Evolutionary conservation across 2,329 filamentous ascomycete genomes (phyloP), one percentile per base, ranked within the genome.

Genomic region (Fusarium xyrophilum): DNA sequence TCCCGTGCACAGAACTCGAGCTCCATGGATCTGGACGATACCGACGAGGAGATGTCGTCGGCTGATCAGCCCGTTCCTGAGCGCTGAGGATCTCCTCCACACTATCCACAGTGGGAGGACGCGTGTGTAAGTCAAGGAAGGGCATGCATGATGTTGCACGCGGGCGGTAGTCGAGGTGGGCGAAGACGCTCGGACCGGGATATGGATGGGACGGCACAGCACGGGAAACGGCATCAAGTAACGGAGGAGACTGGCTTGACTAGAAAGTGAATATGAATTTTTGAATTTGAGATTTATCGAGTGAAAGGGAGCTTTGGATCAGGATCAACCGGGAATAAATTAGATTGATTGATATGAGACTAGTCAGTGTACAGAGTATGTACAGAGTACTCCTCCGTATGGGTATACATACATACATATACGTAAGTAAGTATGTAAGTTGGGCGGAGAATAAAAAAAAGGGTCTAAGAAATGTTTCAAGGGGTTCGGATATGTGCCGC

Each of bases 141-240:
- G 15, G 51, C 40, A 47, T 40, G 51, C n/a, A 39, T 13, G 32
- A 28, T 38, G 23, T 43, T 40, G 54, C 27, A 56, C n/a, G 30
- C 32, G 51, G 27, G 30, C 25, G 15, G 15, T 56, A 14, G n/a
- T 12, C 8, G 30, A 57, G 23, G 25, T 27, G 21, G 15, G 38
- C 36, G 36, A 38, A 57, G 39, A 38, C 39, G 42, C 60, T 59
- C 36, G 53, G 62, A 39, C 62, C 60, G 60, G 15, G 35, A 35
- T 7, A 42, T 63, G 58, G 56, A 63, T 63, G 32, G 35, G 25
- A 64, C 60, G 62, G 60, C 60, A 64, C 58, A 43, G 57, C 55
- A 60, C 50, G 47, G 55, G 47, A 58, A 30, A 63, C 51, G 59
- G 59, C 59, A 63, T 36, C 25, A 30, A 46, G 43, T 3, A 46